Conservation (phyloP, 371 early-diverging fungal species). For the Syncephalastrum sp. region DNA sequence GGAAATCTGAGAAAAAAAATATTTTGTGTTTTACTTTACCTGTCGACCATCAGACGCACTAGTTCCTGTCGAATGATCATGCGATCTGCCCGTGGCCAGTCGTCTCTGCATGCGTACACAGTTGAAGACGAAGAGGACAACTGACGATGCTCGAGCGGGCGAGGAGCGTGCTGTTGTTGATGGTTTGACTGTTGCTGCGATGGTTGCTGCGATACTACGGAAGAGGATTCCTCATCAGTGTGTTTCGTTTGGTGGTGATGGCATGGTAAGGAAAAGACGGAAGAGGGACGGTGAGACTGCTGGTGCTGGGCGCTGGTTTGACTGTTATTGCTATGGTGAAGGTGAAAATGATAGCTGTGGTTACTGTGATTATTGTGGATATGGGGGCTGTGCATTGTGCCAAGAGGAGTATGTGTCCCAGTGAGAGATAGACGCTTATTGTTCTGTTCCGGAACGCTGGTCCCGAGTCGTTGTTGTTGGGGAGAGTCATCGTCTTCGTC, state of each 20-base stretch:
- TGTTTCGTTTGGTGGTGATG: constrained; percentile 1
- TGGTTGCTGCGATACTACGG: neutral
- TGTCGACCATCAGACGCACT: constrained; percentile 21
- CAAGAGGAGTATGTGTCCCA: no score
- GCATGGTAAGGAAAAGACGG: constrained; percentile 16
- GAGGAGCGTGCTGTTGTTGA: constrained; percentile 18
- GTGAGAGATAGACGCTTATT: neutral
- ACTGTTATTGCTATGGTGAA: neutral
- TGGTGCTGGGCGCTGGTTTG: neutral
- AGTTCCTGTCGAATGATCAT: constrained; percentile 24
- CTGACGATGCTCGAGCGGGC: neutral
- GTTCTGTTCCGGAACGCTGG: constrained; percentile 16
- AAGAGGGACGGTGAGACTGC: constrained; percentile 8
- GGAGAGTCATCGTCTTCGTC: constrained; percentile 8
- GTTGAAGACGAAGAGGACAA: no score
- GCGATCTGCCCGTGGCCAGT: constrained; percentile 19
- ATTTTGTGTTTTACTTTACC: constrained; percentile 6
- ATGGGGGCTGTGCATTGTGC: no score
- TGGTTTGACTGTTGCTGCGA: constrained; percentile 16
- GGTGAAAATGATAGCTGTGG: no score
- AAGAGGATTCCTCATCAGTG: neutral
- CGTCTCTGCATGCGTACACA: constrained; percentile 5
- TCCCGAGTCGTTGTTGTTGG: constrained; percentile 10
- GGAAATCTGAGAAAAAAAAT: no score
- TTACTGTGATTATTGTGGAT: no score